Evolutionary conservation across 176 grass and related monocot genomes (phyloP).

Genomic region (Dactylis glomerata): DNA sequence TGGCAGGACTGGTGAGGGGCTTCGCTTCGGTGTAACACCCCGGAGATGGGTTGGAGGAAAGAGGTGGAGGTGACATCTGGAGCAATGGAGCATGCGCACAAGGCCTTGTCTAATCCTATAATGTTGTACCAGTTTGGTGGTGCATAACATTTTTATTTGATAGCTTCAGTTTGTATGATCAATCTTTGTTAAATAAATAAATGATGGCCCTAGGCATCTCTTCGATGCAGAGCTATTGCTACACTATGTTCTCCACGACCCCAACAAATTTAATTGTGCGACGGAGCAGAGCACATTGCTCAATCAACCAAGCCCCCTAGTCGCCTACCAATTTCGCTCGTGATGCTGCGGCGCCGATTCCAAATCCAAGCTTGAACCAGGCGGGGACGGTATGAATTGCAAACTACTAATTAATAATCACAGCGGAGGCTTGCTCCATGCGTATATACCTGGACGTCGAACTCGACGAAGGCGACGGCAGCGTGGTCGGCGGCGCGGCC

Average conservation of each 20-base stretch:
- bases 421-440: background rate
- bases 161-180: no score
- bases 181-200: no score
- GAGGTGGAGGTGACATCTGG: no score
- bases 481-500: slow-evolving; percentile 39
- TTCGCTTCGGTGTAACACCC: no score
- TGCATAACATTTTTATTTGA: no score
- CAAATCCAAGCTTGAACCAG: background rate
- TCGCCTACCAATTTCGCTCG: background rate
- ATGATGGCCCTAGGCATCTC: no score
- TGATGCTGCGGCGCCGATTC: background rate
- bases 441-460: slow-evolving; percentile 54
- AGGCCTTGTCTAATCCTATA: no score
- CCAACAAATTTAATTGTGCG: background rate
- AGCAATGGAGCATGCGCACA: no score
- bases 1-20: no score
- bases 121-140: no score
- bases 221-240: no score
- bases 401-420: background rate
- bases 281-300: slow-evolving; percentile 8
- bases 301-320: background rate
- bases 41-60: no score
- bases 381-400: background rate
- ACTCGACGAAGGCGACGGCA: slow-evolving; percentile 61
- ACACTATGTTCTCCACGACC: background rate